Base-by-base conservation (phyloP, 2,329 filamentous ascomycete genomes). In the Arthrobotrys sphaeroides region DNA sequence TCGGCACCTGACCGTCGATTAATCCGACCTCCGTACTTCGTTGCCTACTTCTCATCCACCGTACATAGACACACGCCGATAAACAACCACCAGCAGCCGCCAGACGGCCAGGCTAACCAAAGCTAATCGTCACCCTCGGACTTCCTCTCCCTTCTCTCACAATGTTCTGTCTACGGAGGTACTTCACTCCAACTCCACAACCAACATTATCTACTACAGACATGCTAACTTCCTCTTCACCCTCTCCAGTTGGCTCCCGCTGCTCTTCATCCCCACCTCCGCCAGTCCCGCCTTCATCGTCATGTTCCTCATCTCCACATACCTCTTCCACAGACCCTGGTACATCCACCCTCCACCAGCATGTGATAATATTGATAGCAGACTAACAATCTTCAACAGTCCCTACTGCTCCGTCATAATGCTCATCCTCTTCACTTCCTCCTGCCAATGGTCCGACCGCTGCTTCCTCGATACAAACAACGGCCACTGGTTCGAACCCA, bases 361-460 rank as follows among this genome's bases (percentile, higher is more conserved):
- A 28, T 0, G n/a, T 12, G 38, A n/a, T n/a, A n/a, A n/a, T n/a
- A n/a, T n/a, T n/a, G n/a, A n/a, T n/a, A n/a, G n/a, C n/a, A 45
- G 33, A 16, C 40, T 62, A 47, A 67, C 57, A 10, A 38, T 43
- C 3, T 40, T 20, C 9, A n/a, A 43, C n/a, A 80, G 79, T 85
- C 90, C 97, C 80, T 99, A 99, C 87, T 99, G 95, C 88, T 97
- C 93, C 76, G 90, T 97, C 77, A 90, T 99, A 64, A 92, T 99
- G 55, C 88, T 97, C 78, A 93, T 98, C 80, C 92, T 99, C 79
- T 96, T 97, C 85, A 88, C 94, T 78, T 96, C 93, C 24, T 93
- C 91, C 24, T 95, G 92, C 83, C 90, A 94, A 86, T 95, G 92
- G 92, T 91, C 90, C 78, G 91, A 94, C 82, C 89, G 90, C 64